phyloP scores from a whole-genome alignment of 495 filamentous ascomycete species.

The Aspergillus avenaceus region DNA sequence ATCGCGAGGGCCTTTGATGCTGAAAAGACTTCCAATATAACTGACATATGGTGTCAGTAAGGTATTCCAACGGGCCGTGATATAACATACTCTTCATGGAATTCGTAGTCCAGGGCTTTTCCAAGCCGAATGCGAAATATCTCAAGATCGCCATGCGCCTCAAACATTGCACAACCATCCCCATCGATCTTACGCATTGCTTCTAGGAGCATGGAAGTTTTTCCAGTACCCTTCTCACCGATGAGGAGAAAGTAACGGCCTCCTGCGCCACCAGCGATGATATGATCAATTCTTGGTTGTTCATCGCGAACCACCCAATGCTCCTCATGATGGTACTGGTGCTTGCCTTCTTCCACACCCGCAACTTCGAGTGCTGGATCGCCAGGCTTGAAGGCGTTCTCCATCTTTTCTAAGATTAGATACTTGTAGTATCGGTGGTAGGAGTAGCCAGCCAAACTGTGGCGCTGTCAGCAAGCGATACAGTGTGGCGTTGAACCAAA shows the following conservation, averaged over 20 bases:
- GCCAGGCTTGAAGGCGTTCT: conserved; percentile 86
- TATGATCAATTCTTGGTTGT: conserved; percentile 71
- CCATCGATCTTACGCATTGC: conserved; percentile 90
- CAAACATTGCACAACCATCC: conserved; percentile 84
- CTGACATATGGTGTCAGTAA: conserved; percentile 45
- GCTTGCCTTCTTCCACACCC: conserved; percentile 57
- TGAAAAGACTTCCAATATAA: conserved; percentile 94
- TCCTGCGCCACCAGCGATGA: conserved; percentile 61
- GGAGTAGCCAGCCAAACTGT: conserved; percentile 69
- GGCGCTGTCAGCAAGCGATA: conserved; percentile 13
- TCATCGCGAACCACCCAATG: conserved; percentile 83
- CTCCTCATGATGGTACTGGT: conserved; percentile 50
- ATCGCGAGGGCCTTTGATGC: conserved; percentile 87
- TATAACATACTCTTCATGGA: conserved; percentile 53
- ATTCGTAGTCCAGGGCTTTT: conserved; percentile 92
- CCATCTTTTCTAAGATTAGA: conserved; percentile 82
- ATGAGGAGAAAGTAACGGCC: conserved; percentile 93
- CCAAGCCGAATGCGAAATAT: conserved; percentile 91
- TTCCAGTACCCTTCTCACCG: conserved; percentile 94
- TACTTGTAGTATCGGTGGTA: conserved; percentile 90
- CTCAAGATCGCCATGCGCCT: conserved; percentile 91
- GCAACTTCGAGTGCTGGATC: conserved; percentile 90
- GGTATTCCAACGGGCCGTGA: neutral
- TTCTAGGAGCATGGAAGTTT: conserved; percentile 91
- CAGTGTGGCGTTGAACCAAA: neutral